These are phyloP conservation scores for Colletotrichum caudatum DNA, from an alignment of 2,329 filamentous ascomycete species.

Conservation along the genomic window DNA sequence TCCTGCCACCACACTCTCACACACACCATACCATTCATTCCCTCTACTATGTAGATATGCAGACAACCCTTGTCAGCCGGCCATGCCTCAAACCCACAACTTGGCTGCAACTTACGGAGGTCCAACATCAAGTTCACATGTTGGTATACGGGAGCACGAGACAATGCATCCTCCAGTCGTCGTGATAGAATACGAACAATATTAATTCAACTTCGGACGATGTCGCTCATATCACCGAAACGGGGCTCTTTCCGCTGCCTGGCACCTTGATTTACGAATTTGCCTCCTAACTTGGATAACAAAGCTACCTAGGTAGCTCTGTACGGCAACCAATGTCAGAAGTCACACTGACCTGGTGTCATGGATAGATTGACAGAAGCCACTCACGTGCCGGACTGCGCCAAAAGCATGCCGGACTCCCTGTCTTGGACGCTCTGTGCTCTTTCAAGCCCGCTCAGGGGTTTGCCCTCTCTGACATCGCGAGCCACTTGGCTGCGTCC, in stretches of 20 bases:
- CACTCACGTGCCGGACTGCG: constrained; percentile 10
- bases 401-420: constrained; percentile 1
- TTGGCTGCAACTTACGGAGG: constrained; percentile 3
- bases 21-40: constrained; percentile 18
- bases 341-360: constrained; percentile 27
- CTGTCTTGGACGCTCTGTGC: constrained; percentile 26
- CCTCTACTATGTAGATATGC: background rate
- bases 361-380: constrained; percentile 35
- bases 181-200: background rate
- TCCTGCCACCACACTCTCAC: background rate
- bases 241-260: background rate
- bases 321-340: constrained; percentile 9
- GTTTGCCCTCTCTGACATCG: constrained; percentile 17
- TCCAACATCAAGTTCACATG: constrained; percentile 5
- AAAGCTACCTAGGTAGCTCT: background rate
- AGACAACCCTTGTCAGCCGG: constrained; percentile 2
- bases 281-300: background rate
- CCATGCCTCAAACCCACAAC: constrained; percentile 7
- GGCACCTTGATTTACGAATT: background rate
- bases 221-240: background rate
- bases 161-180: constrained; percentile 3
- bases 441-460: constrained; percentile 17
- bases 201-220: background rate
- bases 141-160: background rate
- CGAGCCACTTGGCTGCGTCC: constrained; percentile 15